Base-by-base conservation (phyloP, 2,329 filamentous ascomycete genomes). In the Davidsoniella virescens region DNA sequence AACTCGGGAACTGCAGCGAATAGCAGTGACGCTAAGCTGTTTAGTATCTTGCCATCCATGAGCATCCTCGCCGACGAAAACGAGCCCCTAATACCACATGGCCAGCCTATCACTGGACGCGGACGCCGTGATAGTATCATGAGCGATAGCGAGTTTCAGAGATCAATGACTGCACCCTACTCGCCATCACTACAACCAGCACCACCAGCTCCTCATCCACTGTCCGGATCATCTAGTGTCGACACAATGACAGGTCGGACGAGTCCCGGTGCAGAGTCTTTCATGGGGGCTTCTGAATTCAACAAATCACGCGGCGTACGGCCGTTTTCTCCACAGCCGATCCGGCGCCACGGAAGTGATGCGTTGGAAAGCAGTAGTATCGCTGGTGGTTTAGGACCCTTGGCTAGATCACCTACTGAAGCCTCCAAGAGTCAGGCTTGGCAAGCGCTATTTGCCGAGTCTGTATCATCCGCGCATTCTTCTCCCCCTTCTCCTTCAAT, bases 11-110 rank as follows among this genome's bases (percentile, higher is more conserved):
- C 47, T 52, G 62, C 59, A 3, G 61, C 55, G 3, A 61, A 58
- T 12, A 64, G 64, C 49, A 64, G 58, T 54, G 58, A 58, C 50
- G 58, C 59, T 14, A 78, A 76, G 64, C 67, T 82, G 56, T 82
- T 81, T 62, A 78, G 75, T 58, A 80, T 81, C 56, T 62, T 81
- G 44, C 76, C 76, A 38, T 73, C 76, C 10, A 77, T 75, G 62
- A 78, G 75, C 58, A 81, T 81, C 57, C 70, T 81, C 4, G 72
- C 73, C 39, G 74, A 77, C 55, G 49, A 44, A 40, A 29, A 10
- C 26, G 26, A 29, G 26, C 26, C 26, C 26, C 10, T 29, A 2
- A 10, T 10, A 6, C 26, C 26, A 10, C 26, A 29, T 29, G 26
- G 26, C 10, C 26, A 29, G 10, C 10, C 26, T 29, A 10, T 29